These are phyloP conservation scores for Neurospora sp. DNA, from an alignment of 495 filamentous ascomycete genomes.

Conservation along the genomic window DNA sequence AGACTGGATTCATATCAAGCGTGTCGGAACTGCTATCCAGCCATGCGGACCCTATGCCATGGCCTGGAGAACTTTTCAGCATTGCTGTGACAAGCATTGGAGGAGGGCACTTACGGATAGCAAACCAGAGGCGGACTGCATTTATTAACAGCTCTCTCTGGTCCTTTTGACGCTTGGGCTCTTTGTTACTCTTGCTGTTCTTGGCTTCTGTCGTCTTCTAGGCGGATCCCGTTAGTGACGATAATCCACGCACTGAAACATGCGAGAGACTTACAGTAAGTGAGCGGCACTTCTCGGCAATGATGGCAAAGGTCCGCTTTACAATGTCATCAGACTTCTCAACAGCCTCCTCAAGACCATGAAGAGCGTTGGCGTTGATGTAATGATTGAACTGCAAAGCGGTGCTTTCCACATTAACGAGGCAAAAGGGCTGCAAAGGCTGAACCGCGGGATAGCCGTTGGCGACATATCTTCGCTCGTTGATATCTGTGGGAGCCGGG, in stretches of 20 bases:
- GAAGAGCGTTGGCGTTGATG: slow-evolving; percentile 17
- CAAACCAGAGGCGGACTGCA: slow-evolving; percentile 31
- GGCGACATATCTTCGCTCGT: slow-evolving; percentile 19
- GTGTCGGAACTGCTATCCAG: slow-evolving; percentile 20
- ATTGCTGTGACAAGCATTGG: not conserved
- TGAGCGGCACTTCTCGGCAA: slow-evolving; percentile 6
- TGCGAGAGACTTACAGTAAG: slow-evolving; percentile 8
- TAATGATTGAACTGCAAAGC: slow-evolving; percentile 22
- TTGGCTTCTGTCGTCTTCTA: not conserved
- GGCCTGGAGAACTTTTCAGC: slow-evolving; percentile 8
- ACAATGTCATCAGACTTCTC: slow-evolving; percentile 7
- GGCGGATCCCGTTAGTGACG: not conserved
- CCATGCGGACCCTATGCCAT: slow-evolving; percentile 26
- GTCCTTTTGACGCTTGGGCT: not conserved
- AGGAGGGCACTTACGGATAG: slow-evolving; percentile 24
- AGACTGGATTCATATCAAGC: slow-evolving; percentile 21
- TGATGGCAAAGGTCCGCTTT: slow-evolving; percentile 13
- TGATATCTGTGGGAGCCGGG: slow-evolving; percentile 19
- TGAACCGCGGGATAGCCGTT: slow-evolving; percentile 8
- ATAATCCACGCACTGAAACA: not conserved
- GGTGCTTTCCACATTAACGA: slow-evolving; percentile 23
- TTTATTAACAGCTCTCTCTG: slow-evolving; percentile 18
- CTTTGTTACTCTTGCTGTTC: not conserved
- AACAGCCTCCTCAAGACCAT: slow-evolving; percentile 7
- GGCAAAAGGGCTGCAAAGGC: slow-evolving; percentile 23